Evolutionary conservation across 805 yeast species (phyloP).

Genomic region (Metschnikowia matae): DNA sequence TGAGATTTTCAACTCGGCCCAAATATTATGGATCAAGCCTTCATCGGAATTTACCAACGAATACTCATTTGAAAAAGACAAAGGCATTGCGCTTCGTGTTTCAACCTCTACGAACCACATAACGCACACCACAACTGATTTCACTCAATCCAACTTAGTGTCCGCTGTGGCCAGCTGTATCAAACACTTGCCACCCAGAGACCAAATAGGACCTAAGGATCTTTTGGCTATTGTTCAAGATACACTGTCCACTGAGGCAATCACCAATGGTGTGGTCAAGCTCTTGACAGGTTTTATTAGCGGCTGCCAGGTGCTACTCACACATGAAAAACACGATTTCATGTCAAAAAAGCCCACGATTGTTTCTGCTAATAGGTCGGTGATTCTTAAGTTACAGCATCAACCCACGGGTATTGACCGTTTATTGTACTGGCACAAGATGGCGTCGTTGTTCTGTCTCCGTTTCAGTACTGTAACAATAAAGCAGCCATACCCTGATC

Average conservation of each 20-base stretch:
- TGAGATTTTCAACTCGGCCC: not conserved
- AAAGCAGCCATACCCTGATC: slow-evolving; percentile 12
- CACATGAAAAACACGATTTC: slow-evolving; percentile 13
- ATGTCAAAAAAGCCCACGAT: slow-evolving; percentile 14
- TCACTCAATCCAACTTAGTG: slow-evolving; percentile 50
- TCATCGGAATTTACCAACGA: slow-evolving; percentile 22
- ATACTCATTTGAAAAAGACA: slow-evolving; percentile 32
- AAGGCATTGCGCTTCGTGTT: slow-evolving; percentile 32
- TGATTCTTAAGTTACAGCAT: slow-evolving; percentile 19
- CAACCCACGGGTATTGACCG: slow-evolving; percentile 15
- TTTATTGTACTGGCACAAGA: slow-evolving; percentile 32
- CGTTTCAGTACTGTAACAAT: slow-evolving; percentile 34
- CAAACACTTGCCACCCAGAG: slow-evolving; percentile 43
- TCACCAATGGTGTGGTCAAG: slow-evolving; percentile 33
- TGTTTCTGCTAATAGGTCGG: slow-evolving; percentile 3
- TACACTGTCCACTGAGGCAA: slow-evolving; percentile 18
- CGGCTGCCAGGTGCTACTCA: slow-evolving; percentile 23
- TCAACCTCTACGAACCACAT: slow-evolving; percentile 17
- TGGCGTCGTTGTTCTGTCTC: slow-evolving; percentile 46
- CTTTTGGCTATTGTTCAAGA: slow-evolving; percentile 21
- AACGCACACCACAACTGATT: slow-evolving; percentile 22
- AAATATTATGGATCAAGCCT: not conserved
- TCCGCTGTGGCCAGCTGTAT: slow-evolving; percentile 51
- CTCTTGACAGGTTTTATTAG: slow-evolving; percentile 38
- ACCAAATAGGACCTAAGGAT: slow-evolving; percentile 27